These are phyloP conservation scores for Trichophyton mentagrophytes DNA, from an alignment of 2,329 filamentous ascomycete species.

Conservation along the genomic window DNA sequence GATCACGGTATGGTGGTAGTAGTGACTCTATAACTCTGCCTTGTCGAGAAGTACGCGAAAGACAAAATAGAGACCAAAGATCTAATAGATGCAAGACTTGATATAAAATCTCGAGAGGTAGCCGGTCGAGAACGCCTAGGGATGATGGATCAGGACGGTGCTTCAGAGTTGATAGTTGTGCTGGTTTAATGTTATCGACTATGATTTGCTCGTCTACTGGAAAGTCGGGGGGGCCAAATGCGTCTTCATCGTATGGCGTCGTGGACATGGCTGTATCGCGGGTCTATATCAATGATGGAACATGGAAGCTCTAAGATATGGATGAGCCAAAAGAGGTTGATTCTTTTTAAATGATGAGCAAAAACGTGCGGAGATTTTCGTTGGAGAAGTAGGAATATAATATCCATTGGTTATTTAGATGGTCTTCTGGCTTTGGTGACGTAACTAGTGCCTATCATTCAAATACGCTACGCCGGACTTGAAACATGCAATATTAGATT, in stretches of 20 bases:
- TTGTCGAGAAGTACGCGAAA: neutral
- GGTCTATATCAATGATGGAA: neutral
- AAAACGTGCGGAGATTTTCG: too few relatives aligned
- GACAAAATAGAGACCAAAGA: neutral
- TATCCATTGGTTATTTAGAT: too few relatives aligned
- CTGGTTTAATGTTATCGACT: neutral
- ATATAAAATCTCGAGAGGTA: slow-evolving; percentile 4
- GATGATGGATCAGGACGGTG: neutral
- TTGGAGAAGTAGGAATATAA: too few relatives aligned
- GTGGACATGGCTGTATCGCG: neutral
- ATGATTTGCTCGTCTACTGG: neutral
- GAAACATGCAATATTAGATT: too few relatives aligned
- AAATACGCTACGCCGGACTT: too few relatives aligned
- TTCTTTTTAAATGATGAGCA: too few relatives aligned
- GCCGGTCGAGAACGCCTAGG: neutral
- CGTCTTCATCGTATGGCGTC: neutral
- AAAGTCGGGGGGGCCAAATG: neutral
- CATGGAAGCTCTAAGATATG: too few relatives aligned
- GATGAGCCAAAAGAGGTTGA: too few relatives aligned
- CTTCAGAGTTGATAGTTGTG: neutral
- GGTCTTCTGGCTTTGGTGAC: too few relatives aligned
- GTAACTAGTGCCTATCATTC: too few relatives aligned
- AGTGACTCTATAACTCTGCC: slow-evolving; percentile 2
- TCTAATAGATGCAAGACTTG: neutral
- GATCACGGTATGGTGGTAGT: neutral